Base-by-base conservation (phyloP, 768 basidiomycete genomes). In the Calocybe indica region DNA sequence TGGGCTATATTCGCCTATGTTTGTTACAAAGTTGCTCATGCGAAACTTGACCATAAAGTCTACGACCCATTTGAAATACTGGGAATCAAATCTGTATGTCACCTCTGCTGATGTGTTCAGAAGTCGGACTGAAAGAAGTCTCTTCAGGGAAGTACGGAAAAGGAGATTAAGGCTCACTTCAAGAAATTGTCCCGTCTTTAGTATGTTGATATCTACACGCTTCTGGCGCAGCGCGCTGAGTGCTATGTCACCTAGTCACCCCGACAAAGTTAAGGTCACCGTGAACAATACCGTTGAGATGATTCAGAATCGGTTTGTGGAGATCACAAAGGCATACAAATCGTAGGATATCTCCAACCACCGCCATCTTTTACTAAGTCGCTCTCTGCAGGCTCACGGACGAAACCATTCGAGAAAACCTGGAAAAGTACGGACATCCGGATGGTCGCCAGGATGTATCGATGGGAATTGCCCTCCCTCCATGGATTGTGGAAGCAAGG, bases 281-380 rank as follows among this genome's bases (percentile, higher is more conserved):
- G 79, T 73, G 2, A 92, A 96, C 59, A 72, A 92, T 55, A 97
- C 94, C 0, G 72, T 85, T 35, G 95, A 97, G 60, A 78, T 81
- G 5, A 92, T 92, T 31, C 88, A 88, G 55, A 76, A 83, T 45
- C 81, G 81, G 49, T 99, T 96, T 64, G 90, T 98, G 14, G 80
- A 90, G 14, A 73, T 99, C 35, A 98, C 96, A 6, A 99, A 98
- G 64, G 96, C 96, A 3, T 99, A 99, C 71, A 99, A 99, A 73
- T 70, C 95, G 81, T 90, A 48, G 50, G 86, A 14, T 29, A 13
- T n/a, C 10, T 1, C 14, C 28, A 10, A 53, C 5, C 15, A n/a
- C 36, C 22, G 30, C 15, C 36, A 37, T 46, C 22, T 14, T n/a
- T 48, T 30, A 43, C 2, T 15, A 37, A 13, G 31, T 2, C 22